phyloP scores from a whole-genome alignment of 2,329 filamentous ascomycete genomes.

The Erysiphe pisi region DNA sequence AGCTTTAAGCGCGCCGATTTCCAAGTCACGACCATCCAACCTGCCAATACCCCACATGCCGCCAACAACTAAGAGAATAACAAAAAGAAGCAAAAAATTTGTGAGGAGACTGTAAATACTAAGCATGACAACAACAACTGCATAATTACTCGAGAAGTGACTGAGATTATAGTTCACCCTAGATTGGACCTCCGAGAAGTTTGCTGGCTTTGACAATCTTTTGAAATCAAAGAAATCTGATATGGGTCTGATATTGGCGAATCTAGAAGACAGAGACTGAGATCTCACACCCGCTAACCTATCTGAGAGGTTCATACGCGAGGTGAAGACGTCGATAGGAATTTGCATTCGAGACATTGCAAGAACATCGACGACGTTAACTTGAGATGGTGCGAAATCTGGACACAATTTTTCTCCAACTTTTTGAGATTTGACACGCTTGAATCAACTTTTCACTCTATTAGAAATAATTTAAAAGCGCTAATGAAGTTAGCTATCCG shows the following conservation, averaged over 20 bases:
- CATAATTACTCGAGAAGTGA: slow-evolving; percentile 98
- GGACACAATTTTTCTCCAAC: too few species aligned
- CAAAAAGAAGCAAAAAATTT: slow-evolving; percentile 76
- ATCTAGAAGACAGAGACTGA: slow-evolving; percentile 67
- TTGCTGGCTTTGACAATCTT: slow-evolving; percentile 84
- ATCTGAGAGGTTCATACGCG: slow-evolving; percentile 72
- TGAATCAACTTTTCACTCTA: too few species aligned
- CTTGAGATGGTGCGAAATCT: too few species aligned
- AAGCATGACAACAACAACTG: slow-evolving; percentile 84
- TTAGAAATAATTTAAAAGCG: too few species aligned
- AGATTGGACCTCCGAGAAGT: slow-evolving; percentile 81
- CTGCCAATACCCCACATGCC: slow-evolving; percentile 89
- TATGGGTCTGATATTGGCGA: slow-evolving; percentile 82
- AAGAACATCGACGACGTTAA: too few species aligned
- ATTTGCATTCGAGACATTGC: slow-evolving; percentile 83
- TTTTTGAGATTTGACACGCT: too few species aligned
- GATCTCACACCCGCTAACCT: slow-evolving; percentile 75
- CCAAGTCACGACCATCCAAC: slow-evolving; percentile 76
- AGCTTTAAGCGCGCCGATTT: slow-evolving; percentile 70
- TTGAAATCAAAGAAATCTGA: slow-evolving; percentile 95
- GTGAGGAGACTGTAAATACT: slow-evolving; percentile 90
- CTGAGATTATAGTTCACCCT: slow-evolving; percentile 94
- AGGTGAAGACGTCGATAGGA: slow-evolving; percentile 81
- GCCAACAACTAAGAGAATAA: slow-evolving; percentile 74
- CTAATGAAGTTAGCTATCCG: too few species aligned